A percentile compares a stretch with the other conserved stretches of the same genome.
These are phyloP conservation scores for Chytriomyces sp. DNA, from an alignment of 192 early-diverging fungal species.

Conservation along the genomic window DNA sequence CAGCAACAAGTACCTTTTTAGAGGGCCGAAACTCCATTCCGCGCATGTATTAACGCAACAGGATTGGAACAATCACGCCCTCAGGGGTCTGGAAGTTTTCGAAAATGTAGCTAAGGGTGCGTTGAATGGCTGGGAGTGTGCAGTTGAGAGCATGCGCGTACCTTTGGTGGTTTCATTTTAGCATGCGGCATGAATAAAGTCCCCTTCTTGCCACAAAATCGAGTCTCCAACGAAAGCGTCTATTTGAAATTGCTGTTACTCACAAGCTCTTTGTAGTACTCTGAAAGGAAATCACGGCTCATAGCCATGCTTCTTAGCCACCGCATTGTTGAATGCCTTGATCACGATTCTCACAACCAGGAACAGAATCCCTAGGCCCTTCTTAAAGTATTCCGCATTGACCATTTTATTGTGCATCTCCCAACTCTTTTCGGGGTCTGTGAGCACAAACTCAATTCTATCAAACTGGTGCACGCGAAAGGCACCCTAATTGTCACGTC, in stretches of 20 bases:
- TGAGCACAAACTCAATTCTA: slow-evolving; percentile 97
- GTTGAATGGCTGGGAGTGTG: slow-evolving; percentile 93
- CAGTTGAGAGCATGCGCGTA: slow-evolving; percentile 98
- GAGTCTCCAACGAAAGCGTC: slow-evolving; percentile 89
- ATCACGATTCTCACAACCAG: slow-evolving; percentile 95
- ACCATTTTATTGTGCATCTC: slow-evolving; percentile 99
- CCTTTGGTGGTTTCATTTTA: slow-evolving; percentile 86
- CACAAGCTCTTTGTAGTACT: slow-evolving; percentile 98
- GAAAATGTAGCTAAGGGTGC: slow-evolving; percentile 90
- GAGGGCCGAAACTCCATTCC: slow-evolving; percentile 90
- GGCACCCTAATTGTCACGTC: slow-evolving; percentile 98
- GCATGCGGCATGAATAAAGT: not conserved
- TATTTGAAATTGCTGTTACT: slow-evolving; percentile 99
- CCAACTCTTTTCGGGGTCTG: slow-evolving; percentile 97
- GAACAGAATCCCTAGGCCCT: slow-evolving; percentile 84
- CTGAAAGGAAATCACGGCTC: slow-evolving; percentile 99
- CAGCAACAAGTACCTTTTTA: slow-evolving; percentile 34
- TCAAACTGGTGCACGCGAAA: slow-evolving; percentile 99
- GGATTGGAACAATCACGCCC: slow-evolving; percentile 85
- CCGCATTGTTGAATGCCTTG: slow-evolving; percentile 97
- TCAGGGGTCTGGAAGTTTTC: slow-evolving; percentile 94
- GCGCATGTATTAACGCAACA: slow-evolving; percentile 91
- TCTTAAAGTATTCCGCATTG: slow-evolving; percentile 90
- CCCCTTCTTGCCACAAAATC: slow-evolving; percentile 92
- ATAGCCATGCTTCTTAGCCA: slow-evolving; percentile 99